Conservation (phyloP, 805 yeast species). For the Torulaspora delbrueckii region DNA sequence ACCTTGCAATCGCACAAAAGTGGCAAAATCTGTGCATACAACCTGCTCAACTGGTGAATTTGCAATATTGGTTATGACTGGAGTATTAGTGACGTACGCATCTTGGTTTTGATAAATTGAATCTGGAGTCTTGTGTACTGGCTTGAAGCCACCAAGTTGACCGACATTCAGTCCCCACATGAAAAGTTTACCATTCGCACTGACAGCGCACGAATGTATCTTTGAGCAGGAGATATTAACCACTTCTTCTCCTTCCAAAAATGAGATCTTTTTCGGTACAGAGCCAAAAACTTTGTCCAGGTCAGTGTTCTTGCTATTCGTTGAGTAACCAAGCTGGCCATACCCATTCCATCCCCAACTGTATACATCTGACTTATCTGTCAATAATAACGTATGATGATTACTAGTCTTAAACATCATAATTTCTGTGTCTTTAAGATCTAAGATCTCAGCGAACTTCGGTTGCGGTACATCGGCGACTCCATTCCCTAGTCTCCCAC, state of each 20-base stretch:
- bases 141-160: constrained; percentile 55
- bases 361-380: constrained; percentile 49
- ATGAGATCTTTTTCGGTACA: constrained; percentile 28
- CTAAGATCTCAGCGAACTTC: constrained; percentile 41
- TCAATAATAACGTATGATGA: constrained; percentile 62
- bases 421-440: constrained; percentile 35
- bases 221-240: constrained; percentile 57
- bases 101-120: constrained; percentile 42
- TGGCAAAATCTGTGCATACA: constrained; percentile 61
- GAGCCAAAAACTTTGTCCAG: constrained; percentile 22
- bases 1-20: constrained; percentile 54
- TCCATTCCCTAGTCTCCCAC: constrained; percentile 69
- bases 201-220: constrained; percentile 59
- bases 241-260: constrained; percentile 24
- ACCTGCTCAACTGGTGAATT: constrained; percentile 45
- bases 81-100: constrained; percentile 31
- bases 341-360: constrained; percentile 75
- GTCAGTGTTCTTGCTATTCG: constrained; percentile 27
- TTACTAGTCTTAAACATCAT: constrained; percentile 48
- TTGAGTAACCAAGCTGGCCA: constrained; percentile 60
- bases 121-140: constrained; percentile 41
- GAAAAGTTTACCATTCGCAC: constrained; percentile 43
- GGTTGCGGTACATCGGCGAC: constrained; percentile 39
- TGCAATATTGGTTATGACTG: constrained; percentile 20
- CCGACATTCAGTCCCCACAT: constrained; percentile 82